A percentile compares a stretch with the other conserved stretches of the same genome.
Conservation (phyloP, 208 protist species). For the Angomonas ambiguus region DNA sequence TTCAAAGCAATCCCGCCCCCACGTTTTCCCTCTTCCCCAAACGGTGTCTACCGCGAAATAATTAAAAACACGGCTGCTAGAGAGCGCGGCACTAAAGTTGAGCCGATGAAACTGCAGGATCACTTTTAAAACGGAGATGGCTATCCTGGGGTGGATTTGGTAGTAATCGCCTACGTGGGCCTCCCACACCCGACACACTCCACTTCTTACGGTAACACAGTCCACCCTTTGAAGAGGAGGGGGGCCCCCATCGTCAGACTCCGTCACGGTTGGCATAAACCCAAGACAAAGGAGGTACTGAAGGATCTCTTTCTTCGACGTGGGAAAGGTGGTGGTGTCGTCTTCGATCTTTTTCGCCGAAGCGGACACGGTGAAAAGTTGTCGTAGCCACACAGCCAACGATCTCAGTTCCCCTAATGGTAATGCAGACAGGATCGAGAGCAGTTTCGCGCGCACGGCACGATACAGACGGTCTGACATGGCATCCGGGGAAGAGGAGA, state of each 20-base stretch:
- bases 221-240: too few species aligned
- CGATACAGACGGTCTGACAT: slow-evolving; percentile 9
- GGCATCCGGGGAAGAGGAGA: not conserved
- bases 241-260: not conserved
- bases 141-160: not conserved
- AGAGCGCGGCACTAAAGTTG: not conserved
- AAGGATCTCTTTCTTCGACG: slow-evolving; percentile 48
- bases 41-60: not conserved
- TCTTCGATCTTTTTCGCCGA: not conserved
- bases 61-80: not conserved
- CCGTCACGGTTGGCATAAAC: not conserved
- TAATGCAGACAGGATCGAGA: not conserved
- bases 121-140: not conserved
- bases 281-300: slow-evolving; percentile 8
- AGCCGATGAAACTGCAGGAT: not conserved
- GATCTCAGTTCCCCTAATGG: not conserved
- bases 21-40: not conserved
- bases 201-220: too few species aligned
- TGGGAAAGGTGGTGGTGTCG: slow-evolving; percentile 11
- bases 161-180: not conserved
- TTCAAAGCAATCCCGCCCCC: not conserved
- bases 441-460: not conserved
- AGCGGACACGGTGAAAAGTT: not conserved
- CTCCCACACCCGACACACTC: not conserved
- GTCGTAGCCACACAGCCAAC: not conserved